These are phyloP conservation scores for Hyphopichia wangnamkhiaoensis DNA, from an alignment of 1,139 yeast species.

Conservation along the genomic window DNA sequence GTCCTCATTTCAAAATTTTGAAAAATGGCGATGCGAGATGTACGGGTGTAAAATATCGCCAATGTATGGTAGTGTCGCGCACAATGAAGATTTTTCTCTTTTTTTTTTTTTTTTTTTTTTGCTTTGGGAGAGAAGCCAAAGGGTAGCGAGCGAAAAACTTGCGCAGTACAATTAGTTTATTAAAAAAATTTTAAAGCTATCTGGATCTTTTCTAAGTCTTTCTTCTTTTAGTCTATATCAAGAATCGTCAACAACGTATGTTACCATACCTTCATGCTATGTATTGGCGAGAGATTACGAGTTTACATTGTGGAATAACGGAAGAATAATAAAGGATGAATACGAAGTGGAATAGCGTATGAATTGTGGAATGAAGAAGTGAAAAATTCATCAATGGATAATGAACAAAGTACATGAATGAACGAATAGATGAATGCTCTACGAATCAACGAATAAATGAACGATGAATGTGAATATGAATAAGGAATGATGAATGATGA, in stretches of 20 bases:
- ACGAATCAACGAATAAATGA: not conserved
- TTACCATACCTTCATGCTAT: constrained; percentile 4
- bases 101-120: not conserved
- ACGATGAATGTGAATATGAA: not conserved
- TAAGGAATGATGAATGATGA: not conserved
- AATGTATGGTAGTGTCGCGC: not conserved
- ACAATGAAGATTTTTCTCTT: not conserved
- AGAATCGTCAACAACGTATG: constrained; percentile 21
- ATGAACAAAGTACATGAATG: not conserved
- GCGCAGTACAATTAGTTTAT: not conserved
- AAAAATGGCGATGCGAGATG: no score
- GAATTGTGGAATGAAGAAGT: not conserved
- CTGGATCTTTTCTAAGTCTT: constrained; percentile 5
- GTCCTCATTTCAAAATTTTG: no score
- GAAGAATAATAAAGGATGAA: no score
- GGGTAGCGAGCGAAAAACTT: not conserved
- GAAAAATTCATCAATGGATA: not conserved
- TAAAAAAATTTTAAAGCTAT: not conserved
- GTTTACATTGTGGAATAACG: not conserved
- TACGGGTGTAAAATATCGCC: not conserved
- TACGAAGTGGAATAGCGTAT: not conserved
- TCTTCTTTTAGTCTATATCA: constrained; percentile 11
- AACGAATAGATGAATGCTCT: not conserved
- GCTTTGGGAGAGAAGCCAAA: not conserved
- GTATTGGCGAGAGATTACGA: no score